phyloP scores from a whole-genome alignment of 106 monocot genomes.

The Dioscorea zingiberensis region DNA sequence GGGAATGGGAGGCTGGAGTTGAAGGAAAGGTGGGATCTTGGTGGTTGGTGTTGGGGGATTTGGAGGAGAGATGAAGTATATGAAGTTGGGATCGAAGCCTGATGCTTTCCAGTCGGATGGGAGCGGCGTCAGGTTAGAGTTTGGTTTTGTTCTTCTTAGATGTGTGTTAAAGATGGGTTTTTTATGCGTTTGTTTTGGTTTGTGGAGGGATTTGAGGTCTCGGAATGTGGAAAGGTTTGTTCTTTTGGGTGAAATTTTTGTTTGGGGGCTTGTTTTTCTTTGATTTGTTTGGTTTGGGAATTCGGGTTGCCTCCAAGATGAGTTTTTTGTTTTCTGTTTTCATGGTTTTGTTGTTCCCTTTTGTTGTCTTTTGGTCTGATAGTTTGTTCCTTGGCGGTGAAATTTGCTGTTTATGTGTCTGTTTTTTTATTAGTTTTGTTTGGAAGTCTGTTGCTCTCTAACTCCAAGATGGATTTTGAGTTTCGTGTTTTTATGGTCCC shows the following conservation, averaged over 20 bases:
- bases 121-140: conserved; percentile 40
- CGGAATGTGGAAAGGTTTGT: not conserved
- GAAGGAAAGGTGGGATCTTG: conserved; percentile 6
- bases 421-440: too few relatives aligned
- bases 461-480: too few relatives aligned
- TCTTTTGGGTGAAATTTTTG: too few relatives aligned
- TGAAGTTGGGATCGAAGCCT: conserved; percentile 78
- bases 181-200: not conserved
- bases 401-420: too few relatives aligned
- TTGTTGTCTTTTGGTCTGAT: not conserved
- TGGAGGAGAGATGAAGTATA: conserved; percentile 54
- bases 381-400: too few relatives aligned
- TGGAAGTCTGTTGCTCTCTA: too few relatives aligned
- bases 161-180: not conserved
- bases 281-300: not conserved
- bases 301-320: too few relatives aligned
- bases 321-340: too few relatives aligned
- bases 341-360: not conserved
- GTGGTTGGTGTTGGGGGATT: not conserved
- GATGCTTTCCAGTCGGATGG: conserved; percentile 54
- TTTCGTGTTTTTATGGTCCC: too few relatives aligned
- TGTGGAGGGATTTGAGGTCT: not conserved
- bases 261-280: not conserved
- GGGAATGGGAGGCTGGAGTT: not conserved
- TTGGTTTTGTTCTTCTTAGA: not conserved